Evolutionary conservation across 495 filamentous ascomycete genomes (phyloP), one percentile per base, ranked within the genome.

Genomic region (Hyaloscypha hepaticicola): DNA sequence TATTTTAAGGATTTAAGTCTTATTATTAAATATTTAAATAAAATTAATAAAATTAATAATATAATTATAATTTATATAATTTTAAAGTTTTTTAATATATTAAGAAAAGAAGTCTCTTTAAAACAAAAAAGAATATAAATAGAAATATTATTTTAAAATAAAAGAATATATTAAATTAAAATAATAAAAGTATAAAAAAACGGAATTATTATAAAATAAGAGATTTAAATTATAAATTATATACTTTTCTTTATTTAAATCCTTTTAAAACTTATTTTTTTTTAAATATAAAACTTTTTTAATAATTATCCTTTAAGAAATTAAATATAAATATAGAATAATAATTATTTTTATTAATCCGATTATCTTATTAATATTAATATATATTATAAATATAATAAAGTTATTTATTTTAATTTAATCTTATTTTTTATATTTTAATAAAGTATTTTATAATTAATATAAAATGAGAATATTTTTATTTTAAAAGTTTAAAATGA

Each of bases 101-200:
- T 61, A 19, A 87, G 73, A 56, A 82, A 88, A 0, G 68, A 65
- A n/a, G 80, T 68, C 1, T 83, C 67, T 11, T 87, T 81, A 70
- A 87, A 89, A 8, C 85, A 79, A 8, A 79, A 81, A 78, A 90
- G 83, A 64, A 88, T 75, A 67, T 85, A 87, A 0, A 74, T 78
- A 24, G 25, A 25, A 9, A 53, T 24, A 8, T 53, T 53, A 71
- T 55, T 9, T 69, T 0, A 82, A 80, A 19, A 25, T 56, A 29
- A 79, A 78, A 28, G 87, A 70, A 0, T 80, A 71, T 24, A 73
- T 74, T 51, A 79, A 77, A 60, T 80, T 77, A 29, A 77, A 75
- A 19, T 75, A 66, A 5, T 83, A 80, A 27, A 80, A 78, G 5
- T 77, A 77, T 89, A 86, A 69, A 88, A 90, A 49, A 86, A 72